Evolutionary conservation across 768 basidiomycete genomes (phyloP).

Genomic region (Clitopilus passeckerianus): DNA sequence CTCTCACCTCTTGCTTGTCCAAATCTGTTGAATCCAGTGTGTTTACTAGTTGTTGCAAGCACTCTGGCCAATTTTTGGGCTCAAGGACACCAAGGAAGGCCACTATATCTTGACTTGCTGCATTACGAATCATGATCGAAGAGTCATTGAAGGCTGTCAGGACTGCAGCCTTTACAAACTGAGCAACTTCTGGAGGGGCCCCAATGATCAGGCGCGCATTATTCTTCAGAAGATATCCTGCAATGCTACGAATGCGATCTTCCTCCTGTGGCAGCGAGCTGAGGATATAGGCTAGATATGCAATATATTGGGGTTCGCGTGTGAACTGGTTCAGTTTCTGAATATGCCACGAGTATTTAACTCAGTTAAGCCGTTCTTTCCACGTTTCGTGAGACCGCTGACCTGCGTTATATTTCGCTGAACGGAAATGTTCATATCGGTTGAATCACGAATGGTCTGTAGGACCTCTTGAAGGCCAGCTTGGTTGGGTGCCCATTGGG

Average conservation of each 20-base stretch:
- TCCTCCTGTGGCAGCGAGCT: constrained; percentile 76
- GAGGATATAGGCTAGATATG: constrained; percentile 93
- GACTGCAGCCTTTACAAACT: constrained; percentile 71
- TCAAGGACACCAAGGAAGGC: constrained; percentile 84
- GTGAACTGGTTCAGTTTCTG: constrained; percentile 88
- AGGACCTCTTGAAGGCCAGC: constrained; percentile 89
- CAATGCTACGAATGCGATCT: constrained; percentile 91
- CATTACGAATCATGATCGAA: constrained; percentile 87
- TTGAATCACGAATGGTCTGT: constrained; percentile 87
- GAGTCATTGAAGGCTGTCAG: constrained; percentile 79
- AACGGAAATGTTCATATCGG: constrained; percentile 66
- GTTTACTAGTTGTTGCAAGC: constrained; percentile 77
- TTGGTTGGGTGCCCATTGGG: constrained; percentile 81
- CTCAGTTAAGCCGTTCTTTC: background rate
- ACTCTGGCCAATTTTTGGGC: constrained; percentile 94
- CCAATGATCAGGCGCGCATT: constrained; percentile 76
- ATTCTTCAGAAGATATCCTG: constrained; percentile 96
- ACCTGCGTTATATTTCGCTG: constrained; percentile 86
- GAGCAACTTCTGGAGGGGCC: constrained; percentile 58
- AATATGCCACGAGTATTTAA: background rate
- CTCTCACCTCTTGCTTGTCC: constrained; percentile 80
- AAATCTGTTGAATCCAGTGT: constrained; percentile 73
- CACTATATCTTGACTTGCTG: constrained; percentile 90
- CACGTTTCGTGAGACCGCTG: constrained; percentile 11
- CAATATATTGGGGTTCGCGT: constrained; percentile 89